Conservation (phyloP, 225 moss, liverwort and hornwort species). For the Neckera pumila region DNA sequence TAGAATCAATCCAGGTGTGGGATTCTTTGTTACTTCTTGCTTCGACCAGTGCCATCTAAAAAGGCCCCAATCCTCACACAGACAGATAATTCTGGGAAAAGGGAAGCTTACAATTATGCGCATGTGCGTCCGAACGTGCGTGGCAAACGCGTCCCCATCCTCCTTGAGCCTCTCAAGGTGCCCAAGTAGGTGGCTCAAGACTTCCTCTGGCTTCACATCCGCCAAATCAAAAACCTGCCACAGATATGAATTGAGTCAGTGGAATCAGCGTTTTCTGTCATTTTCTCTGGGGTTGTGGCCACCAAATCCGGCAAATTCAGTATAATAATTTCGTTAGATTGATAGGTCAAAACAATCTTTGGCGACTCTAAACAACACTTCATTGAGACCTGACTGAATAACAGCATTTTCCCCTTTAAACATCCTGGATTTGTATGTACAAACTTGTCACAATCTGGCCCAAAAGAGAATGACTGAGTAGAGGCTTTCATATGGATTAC, state of each 20-base stretch:
- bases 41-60: not conserved
- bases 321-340: not conserved
- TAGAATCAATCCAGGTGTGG: not conserved
- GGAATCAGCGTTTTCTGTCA: not conserved
- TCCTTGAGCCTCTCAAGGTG: slow-evolving; percentile 46
- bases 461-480: not conserved
- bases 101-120: slow-evolving; percentile 56
- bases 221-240: slow-evolving; percentile 64
- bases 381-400: not conserved
- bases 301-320: not conserved
- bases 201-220: slow-evolving; percentile 51
- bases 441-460: not conserved
- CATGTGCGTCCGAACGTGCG: slow-evolving; percentile 42
- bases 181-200: slow-evolving; percentile 27
- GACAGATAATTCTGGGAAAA: not conserved
- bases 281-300: not conserved
- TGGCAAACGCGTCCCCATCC: slow-evolving; percentile 45
- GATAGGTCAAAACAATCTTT: not conserved
- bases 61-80: not conserved
- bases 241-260: not conserved
- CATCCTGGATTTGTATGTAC: not conserved
- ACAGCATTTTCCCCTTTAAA: not conserved
- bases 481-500: not conserved
- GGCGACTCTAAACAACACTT: not conserved
- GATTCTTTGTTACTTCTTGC: not conserved